A percentile compares a stretch with the other conserved stretches of the same genome.
Evolutionary conservation across 495 filamentous ascomycete genomes (phyloP).

Genomic region (Trichoderma reesei): DNA sequence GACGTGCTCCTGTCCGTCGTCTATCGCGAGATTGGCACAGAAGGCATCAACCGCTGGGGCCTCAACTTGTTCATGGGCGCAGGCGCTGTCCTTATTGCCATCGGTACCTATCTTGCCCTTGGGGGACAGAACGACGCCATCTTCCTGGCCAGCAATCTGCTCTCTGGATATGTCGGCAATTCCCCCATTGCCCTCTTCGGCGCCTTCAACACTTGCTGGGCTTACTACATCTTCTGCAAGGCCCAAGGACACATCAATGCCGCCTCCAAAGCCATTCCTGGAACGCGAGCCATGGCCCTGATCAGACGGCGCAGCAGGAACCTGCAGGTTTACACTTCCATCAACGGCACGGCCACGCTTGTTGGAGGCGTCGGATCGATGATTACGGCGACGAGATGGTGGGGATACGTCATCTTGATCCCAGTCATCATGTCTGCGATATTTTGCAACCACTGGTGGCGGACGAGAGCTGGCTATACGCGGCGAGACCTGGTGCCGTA

Average conservation of each 20-base stretch:
- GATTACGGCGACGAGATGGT: not conserved
- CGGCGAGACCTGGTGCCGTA: not conserved
- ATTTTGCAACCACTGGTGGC: not conserved
- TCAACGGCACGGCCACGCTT: slow-evolving; percentile 1
- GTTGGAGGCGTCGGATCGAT: not conserved
- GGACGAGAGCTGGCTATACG: not conserved
- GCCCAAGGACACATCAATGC: slow-evolving; percentile 4
- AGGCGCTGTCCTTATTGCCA: slow-evolving; percentile 34
- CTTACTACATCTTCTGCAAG: slow-evolving; percentile 7
- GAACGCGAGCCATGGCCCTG: not conserved
- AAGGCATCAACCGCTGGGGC: slow-evolving; percentile 32
- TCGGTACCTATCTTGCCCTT: slow-evolving; percentile 40
- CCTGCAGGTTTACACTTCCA: not conserved
- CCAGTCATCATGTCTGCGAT: not conserved
- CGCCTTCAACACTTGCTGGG: not conserved
- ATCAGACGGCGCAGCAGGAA: slow-evolving; percentile 1
- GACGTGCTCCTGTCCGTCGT: slow-evolving; percentile 28
- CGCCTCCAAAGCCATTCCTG: not conserved
- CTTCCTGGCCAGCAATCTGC: slow-evolving; percentile 34
- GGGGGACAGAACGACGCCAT: slow-evolving; percentile 31
- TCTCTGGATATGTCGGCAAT: slow-evolving; percentile 41
- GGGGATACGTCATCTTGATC: not conserved
- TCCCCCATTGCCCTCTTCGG: slow-evolving; percentile 23
- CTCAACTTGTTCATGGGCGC: slow-evolving; percentile 37
- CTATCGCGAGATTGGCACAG: slow-evolving; percentile 33